Percentiles rank a stretch among this genome's conserved stretches.
These are phyloP conservation scores for Cardamine chenopodiifolia DNA, from an alignment of 345 rosid species.

Conservation along the genomic window DNA sequence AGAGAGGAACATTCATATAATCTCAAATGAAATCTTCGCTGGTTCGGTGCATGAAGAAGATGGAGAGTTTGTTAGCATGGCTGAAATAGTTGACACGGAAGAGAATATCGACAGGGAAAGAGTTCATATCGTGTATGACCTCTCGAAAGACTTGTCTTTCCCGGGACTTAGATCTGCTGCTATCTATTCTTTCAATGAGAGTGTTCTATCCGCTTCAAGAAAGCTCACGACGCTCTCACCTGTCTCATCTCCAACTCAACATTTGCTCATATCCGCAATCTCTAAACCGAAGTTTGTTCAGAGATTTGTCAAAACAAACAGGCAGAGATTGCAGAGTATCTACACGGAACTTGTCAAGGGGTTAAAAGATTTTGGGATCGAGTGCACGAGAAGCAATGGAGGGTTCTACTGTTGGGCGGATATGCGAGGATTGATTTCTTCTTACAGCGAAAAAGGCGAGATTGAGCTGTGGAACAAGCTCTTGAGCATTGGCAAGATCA, in stretches of 20 bases:
- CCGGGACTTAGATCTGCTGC: constrained; percentile 66
- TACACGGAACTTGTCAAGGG: constrained; percentile 52
- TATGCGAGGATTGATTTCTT: constrained; percentile 69
- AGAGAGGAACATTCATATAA: constrained; percentile 82
- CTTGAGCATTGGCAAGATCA: constrained; percentile 67
- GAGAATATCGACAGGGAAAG: constrained; percentile 62
- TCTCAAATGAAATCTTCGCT: constrained; percentile 74
- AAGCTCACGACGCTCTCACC: constrained; percentile 74
- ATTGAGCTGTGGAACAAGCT: constrained; percentile 90
- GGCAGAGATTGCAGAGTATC: constrained; percentile 56
- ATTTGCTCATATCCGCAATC: constrained; percentile 63
- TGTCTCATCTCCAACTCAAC: constrained; percentile 70
- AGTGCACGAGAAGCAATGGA: constrained; percentile 61
- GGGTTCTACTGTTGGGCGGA: constrained; percentile 91
- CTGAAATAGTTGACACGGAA: constrained; percentile 63
- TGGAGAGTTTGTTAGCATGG: constrained; percentile 74
- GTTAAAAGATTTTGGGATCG: constrained; percentile 66
- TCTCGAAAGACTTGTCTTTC: constrained; percentile 75
- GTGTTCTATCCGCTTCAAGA: constrained; percentile 60
- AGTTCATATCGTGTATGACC: constrained; percentile 73
- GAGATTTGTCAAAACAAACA: constrained; percentile 48
- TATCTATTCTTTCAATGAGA: constrained; percentile 69
- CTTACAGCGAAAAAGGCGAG: constrained; percentile 90
- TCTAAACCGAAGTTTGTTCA: constrained; percentile 55
- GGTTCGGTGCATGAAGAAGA: constrained; percentile 56